Percentiles rank a stretch among this genome's conserved stretches.
Evolutionary conservation across 202 grass and related monocot genomes (phyloP).

Genomic region (Zoysia matrella): DNA sequence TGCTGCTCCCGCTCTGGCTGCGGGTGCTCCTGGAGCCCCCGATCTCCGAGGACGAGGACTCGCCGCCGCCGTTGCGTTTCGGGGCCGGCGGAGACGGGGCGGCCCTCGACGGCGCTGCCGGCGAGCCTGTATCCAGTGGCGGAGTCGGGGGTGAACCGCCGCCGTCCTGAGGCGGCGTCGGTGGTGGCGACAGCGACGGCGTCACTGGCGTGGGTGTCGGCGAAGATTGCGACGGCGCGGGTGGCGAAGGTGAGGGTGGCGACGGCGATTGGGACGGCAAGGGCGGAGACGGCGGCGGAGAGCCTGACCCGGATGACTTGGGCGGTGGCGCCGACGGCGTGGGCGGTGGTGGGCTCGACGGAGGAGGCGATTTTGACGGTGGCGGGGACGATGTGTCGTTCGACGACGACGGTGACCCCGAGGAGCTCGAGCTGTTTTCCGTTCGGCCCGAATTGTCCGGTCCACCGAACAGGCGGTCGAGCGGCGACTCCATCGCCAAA

Average conservation of each 20-base stretch:
- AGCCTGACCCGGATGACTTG: neutral
- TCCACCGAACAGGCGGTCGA: slow-evolving; percentile 10
- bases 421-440: neutral
- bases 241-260: neutral
- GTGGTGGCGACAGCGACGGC: neutral
- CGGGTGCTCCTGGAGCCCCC: slow-evolving; percentile 6
- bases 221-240: neutral
- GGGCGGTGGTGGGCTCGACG: slow-evolving; percentile 29
- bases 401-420: slow-evolving; percentile 27
- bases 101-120: neutral
- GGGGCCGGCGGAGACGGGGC: slow-evolving; percentile 14
- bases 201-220: neutral
- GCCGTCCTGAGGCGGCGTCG: neutral
- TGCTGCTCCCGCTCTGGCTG: neutral
- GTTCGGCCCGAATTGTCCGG: neutral
- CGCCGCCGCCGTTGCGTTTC: slow-evolving; percentile 5
- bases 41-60: slow-evolving; percentile 9
- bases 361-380: slow-evolving; percentile 20
- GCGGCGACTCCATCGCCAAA: slow-evolving; percentile 48
- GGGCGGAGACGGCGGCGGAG: neutral
- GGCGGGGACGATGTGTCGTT: slow-evolving; percentile 16
- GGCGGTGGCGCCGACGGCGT: slow-evolving; percentile 27
- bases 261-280: neutral
- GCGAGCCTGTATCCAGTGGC: neutral
- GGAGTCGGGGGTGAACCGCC: neutral